These are phyloP conservation scores for Boletus sp. DNA, from an alignment of 768 basidiomycete species.

Conservation along the genomic window DNA sequence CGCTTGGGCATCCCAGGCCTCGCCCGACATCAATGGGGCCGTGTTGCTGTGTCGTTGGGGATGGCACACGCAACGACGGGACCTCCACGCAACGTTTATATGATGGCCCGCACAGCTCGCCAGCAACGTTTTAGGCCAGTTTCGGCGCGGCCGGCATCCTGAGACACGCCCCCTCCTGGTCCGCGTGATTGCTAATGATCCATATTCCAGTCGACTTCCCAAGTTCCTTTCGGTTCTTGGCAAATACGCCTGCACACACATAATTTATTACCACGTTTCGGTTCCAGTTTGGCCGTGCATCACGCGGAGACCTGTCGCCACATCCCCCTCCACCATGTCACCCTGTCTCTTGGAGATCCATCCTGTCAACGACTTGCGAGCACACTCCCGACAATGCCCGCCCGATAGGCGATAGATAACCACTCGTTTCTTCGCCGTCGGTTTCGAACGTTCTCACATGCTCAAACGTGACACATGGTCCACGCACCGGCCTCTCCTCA, in stretches of 20 bases:
- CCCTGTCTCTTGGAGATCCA: background rate
- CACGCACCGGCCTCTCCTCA: constrained; percentile 12
- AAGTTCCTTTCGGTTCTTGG: constrained; percentile 10
- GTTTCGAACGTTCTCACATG: constrained; percentile 5
- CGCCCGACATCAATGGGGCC: constrained; percentile 1
- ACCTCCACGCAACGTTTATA: constrained; percentile 7
- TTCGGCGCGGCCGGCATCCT: constrained; percentile 19
- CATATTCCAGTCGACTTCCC: too few species aligned
- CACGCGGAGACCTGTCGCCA: background rate
- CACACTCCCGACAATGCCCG: background rate
- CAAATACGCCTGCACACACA: constrained; percentile 1
- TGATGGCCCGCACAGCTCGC: constrained; percentile 11
- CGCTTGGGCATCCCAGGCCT: background rate
- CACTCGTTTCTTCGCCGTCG: background rate
- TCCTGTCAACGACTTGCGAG: background rate
- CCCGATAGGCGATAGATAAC: background rate
- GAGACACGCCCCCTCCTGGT: constrained; percentile 3
- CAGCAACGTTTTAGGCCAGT: constrained; percentile 20
- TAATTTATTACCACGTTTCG: constrained; percentile 18
- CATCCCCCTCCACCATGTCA: background rate
- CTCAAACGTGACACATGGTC: constrained; percentile 13
- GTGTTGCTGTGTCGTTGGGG: background rate
- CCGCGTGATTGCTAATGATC: constrained; percentile 3
- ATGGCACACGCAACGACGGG: background rate
- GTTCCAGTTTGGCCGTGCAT: background rate